Evolutionary conservation across 2,329 filamentous ascomycete species (phyloP).

Genomic region (Penicillium sclerotigenum): DNA sequence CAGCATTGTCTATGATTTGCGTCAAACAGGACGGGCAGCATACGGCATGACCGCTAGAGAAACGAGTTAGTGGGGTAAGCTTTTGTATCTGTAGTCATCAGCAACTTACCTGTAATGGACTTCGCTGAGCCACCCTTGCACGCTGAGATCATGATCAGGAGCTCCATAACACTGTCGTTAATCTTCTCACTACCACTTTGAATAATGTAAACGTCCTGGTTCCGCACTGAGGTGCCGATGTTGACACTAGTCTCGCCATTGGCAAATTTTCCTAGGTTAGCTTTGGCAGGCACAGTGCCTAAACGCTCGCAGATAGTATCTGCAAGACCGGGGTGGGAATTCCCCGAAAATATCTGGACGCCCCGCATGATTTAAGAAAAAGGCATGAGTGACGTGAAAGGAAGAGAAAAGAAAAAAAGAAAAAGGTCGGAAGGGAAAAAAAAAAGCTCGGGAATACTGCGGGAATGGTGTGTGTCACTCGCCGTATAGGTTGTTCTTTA

Average conservation of each 20-base stretch:
- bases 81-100: neutral
- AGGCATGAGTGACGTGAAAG: slow-evolving; percentile 16
- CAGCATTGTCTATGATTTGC: slow-evolving; percentile 34
- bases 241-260: slow-evolving; percentile 69
- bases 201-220: slow-evolving; percentile 98
- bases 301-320: slow-evolving; percentile 65
- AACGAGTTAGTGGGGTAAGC: slow-evolving; percentile 16
- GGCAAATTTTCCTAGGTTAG: slow-evolving; percentile 63
- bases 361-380: slow-evolving; percentile 53
- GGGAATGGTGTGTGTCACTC: slow-evolving; percentile 8
- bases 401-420: slow-evolving; percentile 12
- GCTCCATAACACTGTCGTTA: slow-evolving; percentile 98
- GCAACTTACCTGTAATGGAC: slow-evolving; percentile 80
- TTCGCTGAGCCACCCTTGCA: slow-evolving; percentile 97
- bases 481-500: slow-evolving; percentile 20
- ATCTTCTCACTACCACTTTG: slow-evolving; percentile 94
- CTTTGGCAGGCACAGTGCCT: slow-evolving; percentile 58
- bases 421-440: slow-evolving; percentile 18
- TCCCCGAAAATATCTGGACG: slow-evolving; percentile 66
- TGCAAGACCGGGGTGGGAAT: slow-evolving; percentile 61
- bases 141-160: slow-evolving; percentile 97
- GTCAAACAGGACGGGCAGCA: slow-evolving; percentile 34
- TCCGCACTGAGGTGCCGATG: slow-evolving; percentile 71
- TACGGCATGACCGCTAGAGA: slow-evolving; percentile 48
- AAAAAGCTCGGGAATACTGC: slow-evolving; percentile 16